Percentiles rank a stretch among this genome's conserved stretches.
phyloP scores from a whole-genome alignment of 1,284 basidiomycete species.

The Violaceomyces palustris region DNA sequence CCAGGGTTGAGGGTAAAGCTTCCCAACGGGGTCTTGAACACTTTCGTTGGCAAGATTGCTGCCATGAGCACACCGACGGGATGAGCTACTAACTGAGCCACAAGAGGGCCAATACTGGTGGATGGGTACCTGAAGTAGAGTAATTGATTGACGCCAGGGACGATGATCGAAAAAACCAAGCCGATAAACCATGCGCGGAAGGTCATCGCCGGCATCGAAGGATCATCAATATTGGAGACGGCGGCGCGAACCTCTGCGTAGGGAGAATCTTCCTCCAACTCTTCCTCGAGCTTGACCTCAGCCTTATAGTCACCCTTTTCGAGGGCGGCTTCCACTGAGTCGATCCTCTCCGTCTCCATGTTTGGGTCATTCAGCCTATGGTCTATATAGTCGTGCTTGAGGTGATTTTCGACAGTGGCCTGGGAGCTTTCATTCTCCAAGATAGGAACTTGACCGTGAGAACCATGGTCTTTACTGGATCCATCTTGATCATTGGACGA shows the following conservation, averaged over 20 bases:
- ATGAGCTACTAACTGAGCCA: constrained; percentile 35
- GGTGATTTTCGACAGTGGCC: constrained; percentile 22
- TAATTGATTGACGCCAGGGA: constrained; percentile 40
- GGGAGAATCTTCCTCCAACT: constrained; percentile 41
- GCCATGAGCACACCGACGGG: constrained; percentile 33
- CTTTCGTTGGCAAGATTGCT: constrained; percentile 24
- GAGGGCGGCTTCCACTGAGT: constrained; percentile 24
- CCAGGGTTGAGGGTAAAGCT: constrained; percentile 39
- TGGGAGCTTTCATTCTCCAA: too few relatives aligned
- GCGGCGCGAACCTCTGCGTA: constrained; percentile 46
- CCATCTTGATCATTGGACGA: not conserved
- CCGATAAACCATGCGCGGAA: constrained; percentile 42
- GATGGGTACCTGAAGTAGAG: constrained; percentile 41
- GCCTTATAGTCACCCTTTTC: constrained; percentile 39
- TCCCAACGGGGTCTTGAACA: constrained; percentile 19
- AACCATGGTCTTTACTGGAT: not conserved
- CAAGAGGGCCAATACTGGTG: constrained; percentile 30
- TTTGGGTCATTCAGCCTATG: constrained; percentile 38
- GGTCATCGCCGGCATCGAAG: constrained; percentile 37
- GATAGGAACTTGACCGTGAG: too few relatives aligned
- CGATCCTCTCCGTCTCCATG: constrained; percentile 27
- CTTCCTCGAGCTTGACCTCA: constrained; percentile 24
- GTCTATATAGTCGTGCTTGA: constrained; percentile 23
- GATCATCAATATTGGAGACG: constrained; percentile 46
- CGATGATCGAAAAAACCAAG: constrained; percentile 23